phyloP scores from a whole-genome alignment of 768 basidiomycete genomes.

The Lactarius vividus region DNA sequence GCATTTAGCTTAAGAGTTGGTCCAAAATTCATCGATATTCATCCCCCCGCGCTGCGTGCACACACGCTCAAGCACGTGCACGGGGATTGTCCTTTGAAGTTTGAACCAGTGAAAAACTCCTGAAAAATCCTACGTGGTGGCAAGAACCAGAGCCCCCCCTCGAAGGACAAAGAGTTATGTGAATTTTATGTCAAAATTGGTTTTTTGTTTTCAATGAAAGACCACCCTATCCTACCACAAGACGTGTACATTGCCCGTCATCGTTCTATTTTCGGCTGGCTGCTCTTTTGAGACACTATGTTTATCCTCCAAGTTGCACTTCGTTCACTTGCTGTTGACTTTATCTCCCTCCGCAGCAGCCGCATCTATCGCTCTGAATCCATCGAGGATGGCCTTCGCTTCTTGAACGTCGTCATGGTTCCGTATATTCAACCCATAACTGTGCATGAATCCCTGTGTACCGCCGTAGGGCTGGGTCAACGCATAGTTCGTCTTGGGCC shows the following conservation, averaged over 20 bases:
- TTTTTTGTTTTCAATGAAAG: background rate
- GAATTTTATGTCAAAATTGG: background rate
- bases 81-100: too few relatives aligned
- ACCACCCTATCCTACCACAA: background rate
- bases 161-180: too few relatives aligned
- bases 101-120: too few relatives aligned
- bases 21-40: too few relatives aligned
- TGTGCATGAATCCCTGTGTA: slow-evolving; percentile 27
- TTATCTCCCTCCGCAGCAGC: background rate
- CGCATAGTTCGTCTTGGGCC: slow-evolving; percentile 8
- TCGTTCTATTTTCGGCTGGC: background rate
- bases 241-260: background rate
- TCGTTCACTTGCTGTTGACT: background rate
- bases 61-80: too few relatives aligned
- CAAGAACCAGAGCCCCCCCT: too few relatives aligned
- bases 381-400: slow-evolving; percentile 27
- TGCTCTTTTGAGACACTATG: background rate
- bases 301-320: background rate
- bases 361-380: slow-evolving; percentile 7
- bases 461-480: slow-evolving; percentile 20
- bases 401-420: slow-evolving; percentile 25
- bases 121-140: too few relatives aligned
- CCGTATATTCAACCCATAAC: slow-evolving; percentile 29
- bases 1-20: too few relatives aligned
- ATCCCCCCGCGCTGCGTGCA: too few relatives aligned